Evolutionary conservation across 441 rosid species (phyloP), one percentile per base, ranked within the genome.

Genomic region (Isatis lusitanica): DNA sequence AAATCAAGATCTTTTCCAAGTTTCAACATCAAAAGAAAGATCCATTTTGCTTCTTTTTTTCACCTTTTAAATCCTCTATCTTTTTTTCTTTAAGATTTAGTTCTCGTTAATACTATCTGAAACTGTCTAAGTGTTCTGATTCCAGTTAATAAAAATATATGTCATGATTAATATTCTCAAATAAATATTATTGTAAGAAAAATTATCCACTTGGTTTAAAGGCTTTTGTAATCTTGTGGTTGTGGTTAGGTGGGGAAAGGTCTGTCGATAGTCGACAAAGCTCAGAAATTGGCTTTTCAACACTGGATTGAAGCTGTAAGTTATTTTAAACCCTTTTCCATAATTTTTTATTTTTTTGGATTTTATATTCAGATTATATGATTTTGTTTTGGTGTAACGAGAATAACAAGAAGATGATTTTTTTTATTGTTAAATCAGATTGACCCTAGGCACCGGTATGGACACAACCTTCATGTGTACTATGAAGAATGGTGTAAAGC

Each of bases 221-320:
- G 2, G 2, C 7, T 57, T 73, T 35, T 66, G 69, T 35, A 67
- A 58, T 44, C 47, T 61, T 66, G 15, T 51, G 62, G 39, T 17
- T 76, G 57, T 71, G 50, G 53, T 35, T 85, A 94, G 99, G 93
- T 89, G 70, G 96, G 97, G 0, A 88, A 90, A 74, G 97, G 97
- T 21, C 73, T 94, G 70, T 89, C 90, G 13, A 74, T 81, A 73
- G 94, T 89, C 68, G 87, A 82, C 70, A 88, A 89, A 76, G 97
- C 99, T 43, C 94, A 89, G 53, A 89, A 86, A 75, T 62, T 94
- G 86, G 99, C 99, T 16, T 92, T 94, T 74, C 97, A 86, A 78
- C 97, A 94, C 64, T 94, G 99, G 97, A 90, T 94, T 73, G 97
- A 92, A 86, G 97, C 97, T 74, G 99, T 94, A 89, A 53, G 81